phyloP scores from a whole-genome alignment of 177 flowering plant species.

The Vitis hybrid region DNA sequence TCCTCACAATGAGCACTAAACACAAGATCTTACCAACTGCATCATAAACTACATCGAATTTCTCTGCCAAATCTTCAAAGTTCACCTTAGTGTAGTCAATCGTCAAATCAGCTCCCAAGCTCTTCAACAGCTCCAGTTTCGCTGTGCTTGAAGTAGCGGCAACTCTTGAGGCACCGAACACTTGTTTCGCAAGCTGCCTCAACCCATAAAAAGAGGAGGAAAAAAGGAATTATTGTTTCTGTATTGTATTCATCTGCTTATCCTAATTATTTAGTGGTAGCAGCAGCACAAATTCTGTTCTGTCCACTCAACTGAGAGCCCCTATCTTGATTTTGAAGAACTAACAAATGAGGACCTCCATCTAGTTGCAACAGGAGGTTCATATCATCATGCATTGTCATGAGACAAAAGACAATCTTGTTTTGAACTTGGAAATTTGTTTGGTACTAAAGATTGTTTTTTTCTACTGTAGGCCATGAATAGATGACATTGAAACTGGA shows the following conservation, averaged over 20 bases:
- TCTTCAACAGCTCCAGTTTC: conserved; percentile 75
- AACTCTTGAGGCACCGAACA: conserved; percentile 87
- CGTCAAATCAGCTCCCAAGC: conserved; percentile 86
- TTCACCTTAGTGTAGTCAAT: conserved; percentile 93
- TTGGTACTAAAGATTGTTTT: too few relatives aligned
- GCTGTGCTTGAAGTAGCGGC: conserved; percentile 89
- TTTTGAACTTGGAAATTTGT: too few relatives aligned
- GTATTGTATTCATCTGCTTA: not conserved
- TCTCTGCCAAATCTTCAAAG: conserved; percentile 86
- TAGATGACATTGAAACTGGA: not conserved
- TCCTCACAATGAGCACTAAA: too few relatives aligned
- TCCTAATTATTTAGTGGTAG: not conserved
- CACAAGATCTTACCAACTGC: conserved; percentile 70
- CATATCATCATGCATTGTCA: too few relatives aligned
- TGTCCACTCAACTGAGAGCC: not conserved
- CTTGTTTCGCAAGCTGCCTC: conserved; percentile 87
- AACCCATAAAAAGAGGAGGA: conserved; percentile 5
- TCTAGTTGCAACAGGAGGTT: too few relatives aligned
- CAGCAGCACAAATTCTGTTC: not conserved
- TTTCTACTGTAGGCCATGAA: too few relatives aligned
- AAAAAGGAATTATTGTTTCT: not conserved
- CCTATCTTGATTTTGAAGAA: too few relatives aligned
- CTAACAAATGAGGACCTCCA: too few relatives aligned
- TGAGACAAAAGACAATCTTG: too few relatives aligned
- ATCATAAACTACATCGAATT: conserved; percentile 86